Percentiles rank a stretch among this genome's conserved stretches.
These are phyloP conservation scores for Linanthus parryae DNA, from an alignment of 148 eudicot species.

Conservation along the genomic window DNA sequence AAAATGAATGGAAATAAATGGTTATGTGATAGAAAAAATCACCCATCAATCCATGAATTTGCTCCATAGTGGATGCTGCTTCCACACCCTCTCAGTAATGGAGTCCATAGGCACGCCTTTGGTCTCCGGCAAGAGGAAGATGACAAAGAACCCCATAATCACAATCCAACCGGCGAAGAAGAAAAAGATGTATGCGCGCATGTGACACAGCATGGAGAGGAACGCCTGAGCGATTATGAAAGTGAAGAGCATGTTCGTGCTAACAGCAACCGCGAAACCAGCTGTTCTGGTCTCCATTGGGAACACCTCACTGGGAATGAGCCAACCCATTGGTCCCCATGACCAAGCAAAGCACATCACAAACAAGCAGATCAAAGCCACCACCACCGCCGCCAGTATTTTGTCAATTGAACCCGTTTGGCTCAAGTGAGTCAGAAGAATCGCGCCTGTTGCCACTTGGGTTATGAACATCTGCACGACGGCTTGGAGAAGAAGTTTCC, in stretches of 20 bases:
- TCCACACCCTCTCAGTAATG: conserved; percentile 35
- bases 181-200: conserved; percentile 41
- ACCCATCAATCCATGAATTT: no score
- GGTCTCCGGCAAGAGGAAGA: conserved; percentile 39
- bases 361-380: conserved; percentile 44
- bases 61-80: conserved; percentile 36
- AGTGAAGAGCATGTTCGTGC: conserved; percentile 46
- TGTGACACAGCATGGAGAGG: conserved; percentile 36
- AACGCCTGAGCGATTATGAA: conserved; percentile 35
- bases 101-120: conserved; percentile 32
- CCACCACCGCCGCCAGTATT: conserved; percentile 32
- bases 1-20: no score
- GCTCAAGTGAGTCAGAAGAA: conserved; percentile 26
- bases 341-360: conserved; percentile 65
- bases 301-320: conserved; percentile 29
- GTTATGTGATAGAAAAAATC: no score
- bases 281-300: conserved; percentile 41
- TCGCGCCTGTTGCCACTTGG: conserved; percentile 42
- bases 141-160: conserved; percentile 31
- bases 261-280: conserved; percentile 43
- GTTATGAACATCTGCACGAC: conserved; percentile 39
- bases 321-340: conserved; percentile 46
- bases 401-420: conserved; percentile 23
- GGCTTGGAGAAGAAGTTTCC: conserved; percentile 49
- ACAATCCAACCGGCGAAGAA: conserved; percentile 44